Conservation (phyloP, 495 filamentous ascomycete species). For the Penicillium paxilli region DNA sequence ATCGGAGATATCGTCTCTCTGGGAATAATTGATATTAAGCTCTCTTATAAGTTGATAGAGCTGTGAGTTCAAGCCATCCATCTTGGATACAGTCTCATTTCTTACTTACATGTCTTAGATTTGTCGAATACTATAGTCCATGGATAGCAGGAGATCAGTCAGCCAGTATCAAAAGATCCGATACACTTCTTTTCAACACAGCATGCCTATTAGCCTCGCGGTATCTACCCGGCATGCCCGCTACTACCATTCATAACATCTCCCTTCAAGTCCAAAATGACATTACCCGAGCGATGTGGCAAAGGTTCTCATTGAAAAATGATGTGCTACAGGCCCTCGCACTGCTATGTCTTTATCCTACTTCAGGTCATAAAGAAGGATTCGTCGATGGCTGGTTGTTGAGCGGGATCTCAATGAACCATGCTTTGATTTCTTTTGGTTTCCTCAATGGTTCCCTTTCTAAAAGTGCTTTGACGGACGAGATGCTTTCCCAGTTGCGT, state of each 20-base stretch:
- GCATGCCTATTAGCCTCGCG: conserved; percentile 42
- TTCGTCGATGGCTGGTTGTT: conserved; percentile 44
- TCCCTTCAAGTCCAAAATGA: conserved; percentile 38
- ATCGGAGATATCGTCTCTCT: conserved; percentile 32
- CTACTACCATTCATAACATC: conserved; percentile 31
- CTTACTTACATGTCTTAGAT: conserved; percentile 25
- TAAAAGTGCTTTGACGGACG: conserved; percentile 29
- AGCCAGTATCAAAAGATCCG: conserved; percentile 26
- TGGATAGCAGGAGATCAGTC: conserved; percentile 37
- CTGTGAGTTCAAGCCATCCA: conserved; percentile 22
- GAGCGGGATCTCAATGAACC: conserved; percentile 44
- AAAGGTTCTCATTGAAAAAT: conserved; percentile 31
- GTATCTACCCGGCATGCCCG: conserved; percentile 36
- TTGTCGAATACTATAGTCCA: conserved; percentile 38
- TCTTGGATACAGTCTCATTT: not conserved
- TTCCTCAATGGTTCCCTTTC: conserved; percentile 27
- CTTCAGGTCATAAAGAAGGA: conserved; percentile 35
- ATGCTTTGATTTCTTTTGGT: conserved; percentile 35
- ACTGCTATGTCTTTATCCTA: conserved; percentile 39
- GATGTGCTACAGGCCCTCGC: conserved; percentile 39
- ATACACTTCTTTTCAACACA: conserved; percentile 41
- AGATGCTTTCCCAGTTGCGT: conserved; percentile 35
- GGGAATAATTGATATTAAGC: conserved; percentile 35
- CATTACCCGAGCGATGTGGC: conserved; percentile 35
- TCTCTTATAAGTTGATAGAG: conserved; percentile 39